phyloP scores from a whole-genome alignment of 2,329 filamentous ascomycete species.

The Bipolaris bicolor region DNA sequence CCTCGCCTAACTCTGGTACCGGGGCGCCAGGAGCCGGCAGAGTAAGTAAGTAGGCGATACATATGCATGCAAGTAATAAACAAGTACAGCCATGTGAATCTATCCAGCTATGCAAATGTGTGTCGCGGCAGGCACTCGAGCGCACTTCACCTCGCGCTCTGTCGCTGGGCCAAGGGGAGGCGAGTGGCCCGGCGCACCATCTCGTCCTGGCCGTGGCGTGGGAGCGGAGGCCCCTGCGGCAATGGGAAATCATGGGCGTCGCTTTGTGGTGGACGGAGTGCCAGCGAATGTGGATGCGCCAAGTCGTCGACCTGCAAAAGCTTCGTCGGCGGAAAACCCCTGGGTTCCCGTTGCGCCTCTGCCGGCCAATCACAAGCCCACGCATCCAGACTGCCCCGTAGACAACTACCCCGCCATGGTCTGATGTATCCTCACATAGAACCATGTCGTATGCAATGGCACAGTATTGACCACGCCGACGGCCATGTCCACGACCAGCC shows the following conservation, averaged over 20 bases:
- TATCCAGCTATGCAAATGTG: constrained; percentile 5
- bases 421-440: constrained; percentile 6
- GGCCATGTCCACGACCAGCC: background rate
- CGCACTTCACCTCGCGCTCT: too few relatives aligned
- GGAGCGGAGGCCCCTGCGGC: background rate
- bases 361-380: constrained; percentile 19
- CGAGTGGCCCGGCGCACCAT: background rate
- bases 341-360: constrained; percentile 18
- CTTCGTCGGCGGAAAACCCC: constrained; percentile 14
- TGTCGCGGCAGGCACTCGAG: background rate
- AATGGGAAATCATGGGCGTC: background rate
- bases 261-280: constrained; percentile 47
- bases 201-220: background rate
- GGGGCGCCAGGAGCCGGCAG: too few relatives aligned
- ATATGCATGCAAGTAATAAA: constrained; percentile 1
- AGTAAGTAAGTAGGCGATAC: too few relatives aligned
- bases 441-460: background rate
- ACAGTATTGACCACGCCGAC: background rate
- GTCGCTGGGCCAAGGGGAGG: too few relatives aligned
- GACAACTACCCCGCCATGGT: constrained; percentile 26
- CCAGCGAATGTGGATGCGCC: constrained; percentile 40
- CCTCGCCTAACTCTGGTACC: constrained; percentile 23
- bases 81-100: background rate
- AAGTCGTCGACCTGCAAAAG: constrained; percentile 26
- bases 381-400: constrained; percentile 14